Conservation (phyloP, 208 protist genomes). For the Porcisia hertigi region DNA sequence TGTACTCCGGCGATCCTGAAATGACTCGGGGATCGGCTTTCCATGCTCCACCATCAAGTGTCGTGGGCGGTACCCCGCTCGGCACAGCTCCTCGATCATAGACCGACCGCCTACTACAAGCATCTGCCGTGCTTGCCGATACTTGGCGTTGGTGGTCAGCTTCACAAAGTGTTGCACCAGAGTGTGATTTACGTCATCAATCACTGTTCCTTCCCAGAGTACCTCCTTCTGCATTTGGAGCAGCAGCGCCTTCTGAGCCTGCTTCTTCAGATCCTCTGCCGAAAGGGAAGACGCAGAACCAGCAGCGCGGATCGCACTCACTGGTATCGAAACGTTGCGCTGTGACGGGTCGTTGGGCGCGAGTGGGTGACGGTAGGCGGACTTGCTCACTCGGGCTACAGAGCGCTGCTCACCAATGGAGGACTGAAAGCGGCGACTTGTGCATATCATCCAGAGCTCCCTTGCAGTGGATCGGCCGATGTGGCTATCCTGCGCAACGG, state of each 20-base stretch:
- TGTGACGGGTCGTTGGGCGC: constrained; percentile 70
- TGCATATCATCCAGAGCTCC: neutral
- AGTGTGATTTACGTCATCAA: constrained; percentile 64
- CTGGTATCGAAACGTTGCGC: constrained; percentile 75
- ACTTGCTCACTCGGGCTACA: constrained; percentile 49
- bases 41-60: constrained; percentile 72
- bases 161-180: constrained; percentile 83
- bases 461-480: neutral
- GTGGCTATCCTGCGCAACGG: neutral
- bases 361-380: constrained; percentile 66
- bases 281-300: constrained; percentile 30
- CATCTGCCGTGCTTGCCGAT: constrained; percentile 75
- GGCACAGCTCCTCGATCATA: constrained; percentile 85
- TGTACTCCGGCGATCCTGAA: constrained; percentile 27
- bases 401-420: constrained; percentile 53
- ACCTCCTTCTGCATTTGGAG: constrained; percentile 81
- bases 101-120: constrained; percentile 72
- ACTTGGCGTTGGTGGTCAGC: constrained; percentile 73
- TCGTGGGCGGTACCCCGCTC: constrained; percentile 53
- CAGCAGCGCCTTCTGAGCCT: constrained; percentile 69
- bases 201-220: constrained; percentile 86
- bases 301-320: constrained; percentile 22
- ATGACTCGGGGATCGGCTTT: constrained; percentile 64
- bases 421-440: constrained; percentile 39
- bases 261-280: constrained; percentile 66